phyloP scores from a whole-genome alignment of 2,329 filamentous ascomycete species.

The Trichoderma breve region DNA sequence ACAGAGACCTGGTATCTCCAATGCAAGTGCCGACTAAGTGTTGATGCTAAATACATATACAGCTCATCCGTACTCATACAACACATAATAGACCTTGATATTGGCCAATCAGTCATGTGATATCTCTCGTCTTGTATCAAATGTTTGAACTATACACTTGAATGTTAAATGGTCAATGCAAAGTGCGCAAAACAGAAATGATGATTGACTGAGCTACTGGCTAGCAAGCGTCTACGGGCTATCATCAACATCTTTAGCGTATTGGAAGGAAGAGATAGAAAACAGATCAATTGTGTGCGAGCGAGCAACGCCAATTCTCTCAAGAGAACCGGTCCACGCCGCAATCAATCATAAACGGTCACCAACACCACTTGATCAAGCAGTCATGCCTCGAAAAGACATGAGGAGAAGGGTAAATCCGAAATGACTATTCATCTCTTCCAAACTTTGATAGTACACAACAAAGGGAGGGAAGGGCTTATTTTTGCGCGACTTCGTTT shows the following conservation, averaged over 20 bases:
- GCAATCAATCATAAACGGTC: not conserved
- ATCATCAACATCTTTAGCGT: not conserved
- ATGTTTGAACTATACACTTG: not conserved
- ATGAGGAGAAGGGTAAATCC: not conserved
- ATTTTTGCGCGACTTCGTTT: not conserved
- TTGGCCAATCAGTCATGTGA: not conserved
- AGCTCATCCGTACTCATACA: not conserved
- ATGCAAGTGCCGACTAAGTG: not conserved
- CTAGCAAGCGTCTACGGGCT: not conserved
- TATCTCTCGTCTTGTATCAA: not conserved
- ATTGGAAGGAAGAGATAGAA: not conserved
- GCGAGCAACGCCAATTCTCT: not conserved
- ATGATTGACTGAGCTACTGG: not conserved
- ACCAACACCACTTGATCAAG: not conserved
- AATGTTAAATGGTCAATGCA: not conserved
- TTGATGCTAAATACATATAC: not conserved
- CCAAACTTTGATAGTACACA: not conserved
- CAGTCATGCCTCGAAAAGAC: not conserved
- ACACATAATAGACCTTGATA: not conserved
- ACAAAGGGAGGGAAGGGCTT: not conserved
- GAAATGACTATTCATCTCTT: not conserved
- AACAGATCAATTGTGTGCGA: not conserved
- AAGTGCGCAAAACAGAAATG: not conserved
- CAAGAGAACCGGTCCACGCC: not conserved
- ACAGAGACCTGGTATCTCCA: not conserved